These are phyloP conservation scores for Rhizopus sp. DNA, from an alignment of 371 early-diverging fungal genomes.

Conservation along the genomic window DNA sequence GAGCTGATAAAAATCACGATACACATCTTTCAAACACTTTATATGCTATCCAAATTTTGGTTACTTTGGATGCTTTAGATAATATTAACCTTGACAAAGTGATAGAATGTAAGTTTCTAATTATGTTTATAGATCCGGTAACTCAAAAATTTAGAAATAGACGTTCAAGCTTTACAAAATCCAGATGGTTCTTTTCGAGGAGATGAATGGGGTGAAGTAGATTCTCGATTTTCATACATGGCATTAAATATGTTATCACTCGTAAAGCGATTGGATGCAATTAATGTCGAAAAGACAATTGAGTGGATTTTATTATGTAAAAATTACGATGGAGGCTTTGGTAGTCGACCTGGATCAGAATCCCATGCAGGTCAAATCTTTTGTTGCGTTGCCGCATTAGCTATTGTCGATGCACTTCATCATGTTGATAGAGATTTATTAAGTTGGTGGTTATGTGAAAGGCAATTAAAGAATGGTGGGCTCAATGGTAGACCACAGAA, in stretches of 20 bases:
- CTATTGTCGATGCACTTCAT: constrained; percentile 71
- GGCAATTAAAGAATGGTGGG: constrained; percentile 94
- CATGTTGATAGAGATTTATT: constrained; percentile 76
- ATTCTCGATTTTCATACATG: constrained; percentile 93
- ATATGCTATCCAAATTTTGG: constrained; percentile 92
- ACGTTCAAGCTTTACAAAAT: constrained; percentile 61
- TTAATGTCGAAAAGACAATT: constrained; percentile 74
- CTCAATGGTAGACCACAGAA: constrained; percentile 98
- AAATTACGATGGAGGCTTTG: constrained; percentile 99
- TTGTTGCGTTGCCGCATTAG: constrained; percentile 90
- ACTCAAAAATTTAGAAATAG: constrained; percentile 26
- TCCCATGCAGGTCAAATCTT: constrained; percentile 96
- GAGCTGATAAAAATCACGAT: constrained; percentile 88
- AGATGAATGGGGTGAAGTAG: constrained; percentile 96
- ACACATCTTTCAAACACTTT: constrained; percentile 92
- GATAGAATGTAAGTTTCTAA: constrained; percentile 62
- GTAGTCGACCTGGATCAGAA: constrained; percentile 91
- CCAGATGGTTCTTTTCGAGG: constrained; percentile 85
- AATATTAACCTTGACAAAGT: constrained; percentile 69
- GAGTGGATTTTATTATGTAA: constrained; percentile 81
- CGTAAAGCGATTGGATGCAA: constrained; percentile 67
- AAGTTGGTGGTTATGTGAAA: constrained; percentile 92
- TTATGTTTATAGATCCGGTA: neutral
- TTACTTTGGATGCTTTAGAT: constrained; percentile 81
- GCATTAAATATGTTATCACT: constrained; percentile 79